Base-by-base conservation (phyloP, 2,329 filamentous ascomycete species). In the Alternaria sp. region DNA sequence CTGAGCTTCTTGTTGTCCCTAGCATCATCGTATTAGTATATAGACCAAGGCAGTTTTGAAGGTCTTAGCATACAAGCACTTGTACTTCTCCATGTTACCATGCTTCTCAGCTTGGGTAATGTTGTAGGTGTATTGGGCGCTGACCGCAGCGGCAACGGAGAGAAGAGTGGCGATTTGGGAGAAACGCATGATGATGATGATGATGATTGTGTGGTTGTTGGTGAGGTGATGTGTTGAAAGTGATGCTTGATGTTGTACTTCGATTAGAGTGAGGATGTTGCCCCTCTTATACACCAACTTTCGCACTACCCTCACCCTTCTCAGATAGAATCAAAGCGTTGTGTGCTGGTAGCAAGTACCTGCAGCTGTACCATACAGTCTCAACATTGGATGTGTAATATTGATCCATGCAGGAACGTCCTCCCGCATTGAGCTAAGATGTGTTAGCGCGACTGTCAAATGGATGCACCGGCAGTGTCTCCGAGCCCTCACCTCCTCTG, bases 121-220 rank as follows among this genome's bases (percentile, higher is more conserved):
- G 61, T 74, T 74, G 67, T 62, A 74, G 3, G 71, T 74, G 30
- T 66, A 61, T 40, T 69, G 62, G 8, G 72, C 70, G 23, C 43
- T 59, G 28, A 50, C 30, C 19, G 52, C 25, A 25, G 62, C 54
- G 1, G 46, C n/a, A 30, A 62, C 3, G 5, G 62, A 62, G 19
- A 65, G 28, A 43, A 62, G 44, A 15, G 49, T 46, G n/a, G 36
- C 17, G 45, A 65, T 36, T n/a, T 43, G 43, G 25, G 47, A 25
- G 44, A 54, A 62, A 43, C 21, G 40, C 57, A 61, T 64, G 47
- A n/a, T 62, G 28, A 26, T 25, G 11, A 59, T 10, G 1, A 28
- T 28, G 28, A 30, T 30, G 28, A 13, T 13, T 32, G 23, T 54
- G 23, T 10, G 17, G 25, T 23, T 50, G 25, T 21, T 36, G 21